Percentiles rank a stretch among this genome's conserved stretches.
phyloP scores from a whole-genome alignment of 129 eudicot species.

The Flaveria brownii region DNA sequence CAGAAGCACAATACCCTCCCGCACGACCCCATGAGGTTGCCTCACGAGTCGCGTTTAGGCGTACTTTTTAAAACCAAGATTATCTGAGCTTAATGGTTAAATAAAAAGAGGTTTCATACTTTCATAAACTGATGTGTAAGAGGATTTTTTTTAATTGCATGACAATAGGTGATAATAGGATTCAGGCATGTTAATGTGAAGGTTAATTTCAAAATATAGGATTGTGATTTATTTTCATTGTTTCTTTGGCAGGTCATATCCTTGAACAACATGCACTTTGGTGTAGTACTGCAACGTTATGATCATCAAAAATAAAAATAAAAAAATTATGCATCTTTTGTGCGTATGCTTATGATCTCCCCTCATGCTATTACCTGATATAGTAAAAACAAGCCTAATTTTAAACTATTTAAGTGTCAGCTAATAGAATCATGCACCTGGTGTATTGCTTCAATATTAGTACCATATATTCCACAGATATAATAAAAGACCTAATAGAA shows the following conservation, averaged over 20 bases:
- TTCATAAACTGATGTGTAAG: not conserved
- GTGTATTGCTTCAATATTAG: too few species aligned
- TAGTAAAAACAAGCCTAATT: too few species aligned
- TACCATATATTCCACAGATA: too few species aligned
- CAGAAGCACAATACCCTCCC: too few species aligned
- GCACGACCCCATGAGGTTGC: too few species aligned
- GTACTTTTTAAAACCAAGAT: too few species aligned
- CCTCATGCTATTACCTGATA: slow-evolving; percentile 6
- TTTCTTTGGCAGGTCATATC: slow-evolving; percentile 88
- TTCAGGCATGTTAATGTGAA: not conserved
- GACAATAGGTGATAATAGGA: not conserved
- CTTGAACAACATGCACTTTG: slow-evolving; percentile 37
- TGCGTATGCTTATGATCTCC: slow-evolving; percentile 14
- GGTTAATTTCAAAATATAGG: not conserved
- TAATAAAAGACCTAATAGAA: too few species aligned
- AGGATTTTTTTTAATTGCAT: not conserved
- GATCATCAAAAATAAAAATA: slow-evolving; percentile 3
- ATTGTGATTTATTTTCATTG: not conserved
- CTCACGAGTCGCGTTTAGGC: too few species aligned
- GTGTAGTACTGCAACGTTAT: not conserved
- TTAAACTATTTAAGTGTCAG: too few species aligned
- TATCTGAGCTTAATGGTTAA: too few species aligned
- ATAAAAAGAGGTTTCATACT: not conserved
- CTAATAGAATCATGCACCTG: too few species aligned
- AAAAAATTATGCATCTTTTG: slow-evolving; percentile 1